These are phyloP conservation scores for Fusarium sp. DNA, from an alignment of 2,329 filamentous ascomycete genomes.

Conservation along the genomic window DNA sequence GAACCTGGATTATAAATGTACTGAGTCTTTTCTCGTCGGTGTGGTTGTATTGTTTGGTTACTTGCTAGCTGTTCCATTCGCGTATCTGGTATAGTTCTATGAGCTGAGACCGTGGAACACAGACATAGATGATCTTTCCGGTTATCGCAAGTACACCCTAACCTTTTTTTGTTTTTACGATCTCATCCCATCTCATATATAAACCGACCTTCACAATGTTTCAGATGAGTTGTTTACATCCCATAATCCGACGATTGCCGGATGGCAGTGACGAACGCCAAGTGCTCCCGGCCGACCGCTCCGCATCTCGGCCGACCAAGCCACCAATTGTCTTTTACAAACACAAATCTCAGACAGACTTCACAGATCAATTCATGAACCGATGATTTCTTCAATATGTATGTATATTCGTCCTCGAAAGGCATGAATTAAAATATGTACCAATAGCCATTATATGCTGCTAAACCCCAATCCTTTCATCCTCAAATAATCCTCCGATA, in stretches of 20 bases:
- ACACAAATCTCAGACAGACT: neutral
- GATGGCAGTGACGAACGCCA: neutral
- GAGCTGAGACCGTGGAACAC: no score
- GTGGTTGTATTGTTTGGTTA: no score
- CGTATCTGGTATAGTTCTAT: no score
- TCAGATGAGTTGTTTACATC: neutral
- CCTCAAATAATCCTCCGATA: neutral
- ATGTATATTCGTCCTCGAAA: neutral
- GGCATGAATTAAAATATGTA: slow-evolving; percentile 13
- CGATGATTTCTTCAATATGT: neutral
- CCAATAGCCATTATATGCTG: slow-evolving; percentile 6
- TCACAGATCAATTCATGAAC: neutral
- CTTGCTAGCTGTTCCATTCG: no score
- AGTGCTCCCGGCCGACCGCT: neutral
- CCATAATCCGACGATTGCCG: neutral
- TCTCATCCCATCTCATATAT: no score
- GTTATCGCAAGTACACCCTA: no score
- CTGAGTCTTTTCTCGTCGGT: no score
- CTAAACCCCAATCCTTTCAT: slow-evolving; percentile 1
- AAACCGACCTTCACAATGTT: no score
- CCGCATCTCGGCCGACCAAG: neutral
- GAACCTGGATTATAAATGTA: no score
- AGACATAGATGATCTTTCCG: no score
- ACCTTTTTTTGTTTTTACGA: no score
- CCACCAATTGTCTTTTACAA: neutral